Percentiles rank a stretch among this genome's conserved stretches.
Conservation (phyloP, 805 yeast species). For the Jamesozyma jinghongensis region DNA sequence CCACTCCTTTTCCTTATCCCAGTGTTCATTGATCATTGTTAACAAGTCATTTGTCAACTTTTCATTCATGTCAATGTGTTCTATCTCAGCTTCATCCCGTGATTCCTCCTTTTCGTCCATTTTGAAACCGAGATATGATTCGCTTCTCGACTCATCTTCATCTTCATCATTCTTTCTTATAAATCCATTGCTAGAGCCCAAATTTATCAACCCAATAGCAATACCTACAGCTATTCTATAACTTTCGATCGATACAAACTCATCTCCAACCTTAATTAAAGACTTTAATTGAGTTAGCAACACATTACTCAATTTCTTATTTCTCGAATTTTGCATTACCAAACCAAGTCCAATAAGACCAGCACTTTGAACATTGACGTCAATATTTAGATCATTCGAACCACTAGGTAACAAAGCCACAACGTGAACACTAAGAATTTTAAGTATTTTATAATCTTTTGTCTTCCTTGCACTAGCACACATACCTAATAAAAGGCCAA, state of each 20-base stretch:
- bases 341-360: conserved; percentile 88
- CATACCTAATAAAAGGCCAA: conserved; percentile 85
- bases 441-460: conserved; percentile 79
- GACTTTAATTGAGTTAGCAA: conserved; percentile 56
- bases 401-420: conserved; percentile 87
- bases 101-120: background rate
- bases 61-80: background rate
- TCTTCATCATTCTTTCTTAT: conserved; percentile 1
- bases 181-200: conserved; percentile 50
- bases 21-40: conserved; percentile 10
- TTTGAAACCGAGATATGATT: conserved; percentile 1
- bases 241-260: conserved; percentile 39
- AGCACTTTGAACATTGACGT: conserved; percentile 77
- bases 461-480: conserved; percentile 79
- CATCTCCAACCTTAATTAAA: conserved; percentile 29
- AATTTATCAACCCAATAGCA: conserved; percentile 72
- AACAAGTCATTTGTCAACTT: conserved; percentile 8
- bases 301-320: conserved; percentile 78
- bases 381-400: conserved; percentile 80
- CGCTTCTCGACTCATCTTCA: conserved; percentile 1
- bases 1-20: conserved; percentile 24
- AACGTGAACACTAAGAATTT: conserved; percentile 86
- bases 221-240: conserved; percentile 84
- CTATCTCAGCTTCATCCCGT: background rate
- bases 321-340: conserved; percentile 66